Evolutionary conservation across 2,329 filamentous ascomycete genomes (phyloP).

Genomic region (Botrytis hyacinthi): DNA sequence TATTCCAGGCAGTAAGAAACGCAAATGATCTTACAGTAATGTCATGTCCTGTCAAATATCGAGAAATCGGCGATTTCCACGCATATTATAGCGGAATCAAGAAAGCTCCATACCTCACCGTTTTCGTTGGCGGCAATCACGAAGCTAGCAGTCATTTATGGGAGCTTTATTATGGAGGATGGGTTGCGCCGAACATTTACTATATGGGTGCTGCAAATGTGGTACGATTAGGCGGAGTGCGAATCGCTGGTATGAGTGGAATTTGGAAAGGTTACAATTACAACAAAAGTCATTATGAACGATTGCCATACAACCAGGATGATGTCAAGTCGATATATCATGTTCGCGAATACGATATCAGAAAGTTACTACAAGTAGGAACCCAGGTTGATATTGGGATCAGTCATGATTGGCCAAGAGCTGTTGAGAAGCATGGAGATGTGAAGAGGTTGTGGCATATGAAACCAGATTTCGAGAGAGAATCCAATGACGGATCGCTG

Average conservation of each 20-base stretch:
- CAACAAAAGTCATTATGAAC: constrained; percentile 76
- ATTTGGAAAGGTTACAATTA: constrained; percentile 96
- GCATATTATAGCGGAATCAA: constrained; percentile 83
- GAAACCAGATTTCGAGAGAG: constrained; percentile 73
- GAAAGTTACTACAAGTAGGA: constrained; percentile 81
- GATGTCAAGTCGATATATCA: constrained; percentile 86
- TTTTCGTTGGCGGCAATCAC: constrained; percentile 94
- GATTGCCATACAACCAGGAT: constrained; percentile 75
- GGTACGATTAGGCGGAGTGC: constrained; percentile 74
- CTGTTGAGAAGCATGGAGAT: constrained; percentile 77
- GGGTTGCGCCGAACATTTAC: constrained; percentile 96
- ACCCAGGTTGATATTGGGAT: constrained; percentile 88
- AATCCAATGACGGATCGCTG: constrained; percentile 71
- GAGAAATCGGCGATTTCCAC: constrained; percentile 85
- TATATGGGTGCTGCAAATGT: constrained; percentile 94
- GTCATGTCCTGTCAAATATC: constrained; percentile 86
- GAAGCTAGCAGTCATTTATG: constrained; percentile 88
- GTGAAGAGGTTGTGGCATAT: constrained; percentile 62
- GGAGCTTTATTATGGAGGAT: constrained; percentile 94
- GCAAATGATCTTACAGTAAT: constrained; percentile 83
- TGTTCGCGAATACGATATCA: constrained; percentile 82
- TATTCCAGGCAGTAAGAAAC: constrained; percentile 74
- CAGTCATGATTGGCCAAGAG: constrained; percentile 93
- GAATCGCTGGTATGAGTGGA: constrained; percentile 86
- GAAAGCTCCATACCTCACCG: constrained; percentile 79